These are phyloP conservation scores for Irpex lacteus DNA, from an alignment of 1,284 basidiomycete species.

Conservation along the genomic window DNA sequence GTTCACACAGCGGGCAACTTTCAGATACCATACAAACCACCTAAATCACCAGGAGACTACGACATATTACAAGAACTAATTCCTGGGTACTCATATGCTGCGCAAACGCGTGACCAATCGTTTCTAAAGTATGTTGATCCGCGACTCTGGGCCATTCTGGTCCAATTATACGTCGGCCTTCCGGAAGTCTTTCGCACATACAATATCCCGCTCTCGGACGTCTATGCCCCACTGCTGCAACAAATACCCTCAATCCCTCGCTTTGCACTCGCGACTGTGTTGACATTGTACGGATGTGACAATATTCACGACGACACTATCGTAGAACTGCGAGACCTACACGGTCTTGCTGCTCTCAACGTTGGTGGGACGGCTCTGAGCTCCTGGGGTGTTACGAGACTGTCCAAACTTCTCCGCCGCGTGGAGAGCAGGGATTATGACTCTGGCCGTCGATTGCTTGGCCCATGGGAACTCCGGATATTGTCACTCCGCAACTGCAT, in stretches of 20 bases:
- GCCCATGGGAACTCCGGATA: conserved; percentile 58
- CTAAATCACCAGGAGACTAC: conserved; percentile 21
- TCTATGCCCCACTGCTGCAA: conserved; percentile 55
- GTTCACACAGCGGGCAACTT: conserved; percentile 30
- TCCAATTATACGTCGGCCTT: conserved; percentile 54
- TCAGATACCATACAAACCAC: conserved; percentile 28
- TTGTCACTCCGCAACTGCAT: conserved; percentile 48
- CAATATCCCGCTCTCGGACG: conserved; percentile 49
- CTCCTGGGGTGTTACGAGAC: conserved; percentile 43
- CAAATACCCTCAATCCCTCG: conserved; percentile 46
- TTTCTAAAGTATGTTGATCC: conserved; percentile 42
- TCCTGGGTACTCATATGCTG: conserved; percentile 21
- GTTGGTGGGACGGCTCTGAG: conserved; percentile 51
- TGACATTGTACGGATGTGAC: conserved; percentile 50
- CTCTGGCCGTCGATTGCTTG: conserved; percentile 27
- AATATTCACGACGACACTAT: conserved; percentile 57
- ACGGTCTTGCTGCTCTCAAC: conserved; percentile 59
- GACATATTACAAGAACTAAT: conserved; percentile 39
- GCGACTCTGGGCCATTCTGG: conserved; percentile 56
- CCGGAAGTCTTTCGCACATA: conserved; percentile 43
- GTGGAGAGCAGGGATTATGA: conserved; percentile 12
- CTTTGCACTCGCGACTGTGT: conserved; percentile 61
- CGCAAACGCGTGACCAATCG: conserved; percentile 22
- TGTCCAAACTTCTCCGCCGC: conserved; percentile 30
- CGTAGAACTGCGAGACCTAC: conserved; percentile 44